phyloP scores from a whole-genome alignment of 768 basidiomycete genomes.

The Aureoboletus auriporus region DNA sequence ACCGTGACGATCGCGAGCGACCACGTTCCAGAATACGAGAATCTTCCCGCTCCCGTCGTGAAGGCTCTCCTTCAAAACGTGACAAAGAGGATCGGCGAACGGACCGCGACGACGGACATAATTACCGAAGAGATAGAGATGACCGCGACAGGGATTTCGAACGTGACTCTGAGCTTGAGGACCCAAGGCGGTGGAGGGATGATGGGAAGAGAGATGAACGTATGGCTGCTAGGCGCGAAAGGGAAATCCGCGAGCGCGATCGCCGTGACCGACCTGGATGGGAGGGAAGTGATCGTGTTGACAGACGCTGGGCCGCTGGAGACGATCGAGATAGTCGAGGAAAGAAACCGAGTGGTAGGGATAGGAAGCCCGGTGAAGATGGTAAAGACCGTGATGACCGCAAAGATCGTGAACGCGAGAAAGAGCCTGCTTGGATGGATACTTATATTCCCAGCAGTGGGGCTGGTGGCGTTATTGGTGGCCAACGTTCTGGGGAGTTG shows the following conservation, averaged over 20 bases:
- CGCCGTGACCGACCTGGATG: conserved; percentile 46
- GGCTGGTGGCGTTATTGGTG: conserved; percentile 60
- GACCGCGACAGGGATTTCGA: conserved; percentile 42
- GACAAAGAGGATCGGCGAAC: conserved; percentile 40
- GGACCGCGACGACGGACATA: conserved; percentile 29
- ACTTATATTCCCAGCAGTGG: conserved; percentile 67
- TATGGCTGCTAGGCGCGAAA: conserved; percentile 56
- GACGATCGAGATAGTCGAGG: conserved; percentile 68
- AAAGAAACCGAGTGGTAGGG: conserved; percentile 57
- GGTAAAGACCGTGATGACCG: conserved; percentile 47
- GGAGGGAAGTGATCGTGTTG: conserved; percentile 47
- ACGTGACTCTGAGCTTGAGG: conserved; percentile 55
- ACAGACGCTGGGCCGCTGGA: conserved; percentile 49
- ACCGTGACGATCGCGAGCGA: conserved; percentile 59
- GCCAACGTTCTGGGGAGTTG: conserved; percentile 55
- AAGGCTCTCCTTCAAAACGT: conserved; percentile 49
- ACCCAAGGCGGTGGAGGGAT: conserved; percentile 75
- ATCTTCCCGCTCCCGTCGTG: conserved; percentile 56
- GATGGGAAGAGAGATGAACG: conserved; percentile 81
- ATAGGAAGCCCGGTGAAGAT: conserved; percentile 47
- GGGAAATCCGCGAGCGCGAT: conserved; percentile 41
- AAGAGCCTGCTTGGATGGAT: conserved; percentile 93
- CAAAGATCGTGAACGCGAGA: conserved; percentile 62
- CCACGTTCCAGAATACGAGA: conserved; percentile 64
- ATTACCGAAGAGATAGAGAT: conserved; percentile 28